Percentiles rank a stretch among this genome's conserved stretches.
These are phyloP conservation scores for Pyrenula massariospora DNA, from an alignment of 495 filamentous ascomycete genomes.

Conservation along the genomic window DNA sequence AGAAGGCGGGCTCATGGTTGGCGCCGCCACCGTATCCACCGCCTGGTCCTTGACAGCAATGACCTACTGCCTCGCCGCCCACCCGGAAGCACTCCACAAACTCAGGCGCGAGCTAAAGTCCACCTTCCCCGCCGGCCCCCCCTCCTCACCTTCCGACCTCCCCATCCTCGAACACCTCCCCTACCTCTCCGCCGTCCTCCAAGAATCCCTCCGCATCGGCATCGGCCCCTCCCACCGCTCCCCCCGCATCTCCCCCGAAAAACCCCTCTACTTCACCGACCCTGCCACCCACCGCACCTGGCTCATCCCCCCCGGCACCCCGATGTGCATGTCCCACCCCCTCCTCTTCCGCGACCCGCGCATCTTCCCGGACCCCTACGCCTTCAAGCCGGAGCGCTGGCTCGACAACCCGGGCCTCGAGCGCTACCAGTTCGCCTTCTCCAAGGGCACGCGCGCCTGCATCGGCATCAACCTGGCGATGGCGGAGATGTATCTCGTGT, in stretches of 20 bases:
- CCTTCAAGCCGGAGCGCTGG: conserved; percentile 33
- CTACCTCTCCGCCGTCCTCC: conserved; percentile 35
- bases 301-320: conserved; percentile 21
- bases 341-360: conserved; percentile 25
- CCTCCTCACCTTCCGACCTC: conserved; percentile 16
- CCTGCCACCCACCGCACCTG: not conserved
- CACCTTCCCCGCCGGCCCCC: not conserved
- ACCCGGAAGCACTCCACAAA: not conserved
- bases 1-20: not conserved
- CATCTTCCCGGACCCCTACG: conserved; percentile 26
- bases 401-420: conserved; percentile 8
- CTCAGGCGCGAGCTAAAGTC: not conserved
- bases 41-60: not conserved
- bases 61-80: not conserved
- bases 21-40: not conserved
- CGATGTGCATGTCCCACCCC: conserved; percentile 25
- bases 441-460: conserved; percentile 6
- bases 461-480: conserved; percentile 9
- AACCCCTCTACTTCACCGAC: not conserved
- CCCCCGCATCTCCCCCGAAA: conserved; percentile 18
- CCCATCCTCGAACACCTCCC: conserved; percentile 24
- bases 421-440: conserved; percentile 6
- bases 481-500: conserved; percentile 9
- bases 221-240: not conserved
- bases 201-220: conserved; percentile 37